phyloP scores from a whole-genome alignment of 148 eudicot species.

The Vaccinium vitisidaea region DNA sequence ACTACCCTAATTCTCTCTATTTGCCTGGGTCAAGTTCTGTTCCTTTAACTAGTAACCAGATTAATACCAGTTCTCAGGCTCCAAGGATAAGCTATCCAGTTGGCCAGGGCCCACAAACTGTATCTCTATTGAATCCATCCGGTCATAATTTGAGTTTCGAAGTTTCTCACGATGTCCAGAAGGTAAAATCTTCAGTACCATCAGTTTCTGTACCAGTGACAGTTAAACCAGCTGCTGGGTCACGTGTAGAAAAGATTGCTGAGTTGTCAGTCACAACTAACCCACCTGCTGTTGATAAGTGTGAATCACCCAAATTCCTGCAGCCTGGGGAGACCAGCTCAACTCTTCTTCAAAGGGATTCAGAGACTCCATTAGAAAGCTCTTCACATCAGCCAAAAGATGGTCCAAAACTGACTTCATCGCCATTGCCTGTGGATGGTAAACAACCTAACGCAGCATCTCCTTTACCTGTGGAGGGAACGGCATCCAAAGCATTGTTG shows the following conservation, averaged over 20 bases:
- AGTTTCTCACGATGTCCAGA: constrained; percentile 25
- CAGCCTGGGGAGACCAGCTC: constrained; percentile 24
- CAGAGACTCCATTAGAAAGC: constrained; percentile 19
- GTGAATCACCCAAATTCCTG: constrained; percentile 17
- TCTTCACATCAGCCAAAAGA: constrained; percentile 23
- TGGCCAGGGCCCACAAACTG: constrained; percentile 32
- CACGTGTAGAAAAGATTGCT: constrained; percentile 30
- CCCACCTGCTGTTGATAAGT: constrained; percentile 24
- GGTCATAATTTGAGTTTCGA: constrained; percentile 33
- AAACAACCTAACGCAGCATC: constrained; percentile 18
- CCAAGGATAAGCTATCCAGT: constrained; percentile 53
- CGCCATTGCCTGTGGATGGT: constrained; percentile 4
- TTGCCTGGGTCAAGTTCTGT: constrained; percentile 41
- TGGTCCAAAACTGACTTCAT: constrained; percentile 10
- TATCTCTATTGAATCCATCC: constrained; percentile 27
- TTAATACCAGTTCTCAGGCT: constrained; percentile 47
- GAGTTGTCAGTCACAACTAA: constrained; percentile 22
- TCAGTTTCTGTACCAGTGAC: constrained; percentile 35
- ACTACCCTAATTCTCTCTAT: constrained; percentile 33
- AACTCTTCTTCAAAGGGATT: constrained; percentile 19
- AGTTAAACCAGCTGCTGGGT: constrained; percentile 40
- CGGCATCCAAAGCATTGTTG: background rate
- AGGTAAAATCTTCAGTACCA: constrained; percentile 19
- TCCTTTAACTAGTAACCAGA: constrained; percentile 41
- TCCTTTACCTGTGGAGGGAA: constrained; percentile 16